Evolutionary conservation across 495 filamentous ascomycete species (phyloP).

Genomic region (Penicillium samsonianum): DNA sequence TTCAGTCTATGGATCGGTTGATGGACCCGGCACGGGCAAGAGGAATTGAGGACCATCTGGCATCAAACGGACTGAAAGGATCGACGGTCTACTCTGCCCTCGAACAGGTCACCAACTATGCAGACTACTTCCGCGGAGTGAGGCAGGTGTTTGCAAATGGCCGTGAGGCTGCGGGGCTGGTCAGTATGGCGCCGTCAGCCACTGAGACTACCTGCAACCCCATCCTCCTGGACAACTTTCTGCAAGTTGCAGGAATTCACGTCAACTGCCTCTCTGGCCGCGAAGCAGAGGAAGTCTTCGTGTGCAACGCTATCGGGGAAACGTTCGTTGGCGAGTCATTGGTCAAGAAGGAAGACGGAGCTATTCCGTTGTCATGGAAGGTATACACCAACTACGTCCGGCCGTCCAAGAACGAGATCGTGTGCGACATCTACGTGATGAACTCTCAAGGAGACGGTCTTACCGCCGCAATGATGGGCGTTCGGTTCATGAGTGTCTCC

Average conservation of each 20-base stretch:
- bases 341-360: background rate
- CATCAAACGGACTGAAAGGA: constrained; percentile 16
- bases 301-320: constrained; percentile 24
- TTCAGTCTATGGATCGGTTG: constrained; percentile 7
- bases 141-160: constrained; percentile 25
- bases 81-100: constrained; percentile 36
- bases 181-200: constrained; percentile 18
- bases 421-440: background rate
- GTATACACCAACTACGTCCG: constrained; percentile 14
- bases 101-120: constrained; percentile 33
- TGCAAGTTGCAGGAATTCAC: constrained; percentile 43
- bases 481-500: background rate
- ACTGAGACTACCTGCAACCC: constrained; percentile 18
- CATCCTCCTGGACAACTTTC: constrained; percentile 37
- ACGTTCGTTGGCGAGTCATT: background rate
- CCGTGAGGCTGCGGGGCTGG: constrained; percentile 31
- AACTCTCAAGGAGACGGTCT: constrained; percentile 3
- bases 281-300: constrained; percentile 25
- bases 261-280: constrained; percentile 35
- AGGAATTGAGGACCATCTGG: constrained; percentile 3
- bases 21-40: background rate
- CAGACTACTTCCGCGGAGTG: constrained; percentile 38
- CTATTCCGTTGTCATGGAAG: constrained; percentile 9
- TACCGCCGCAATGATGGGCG: constrained; percentile 2
- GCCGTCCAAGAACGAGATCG: background rate